These are phyloP conservation scores for Rhizophora mangle DNA, from an alignment of 345 rosid species.

Conservation along the genomic window DNA sequence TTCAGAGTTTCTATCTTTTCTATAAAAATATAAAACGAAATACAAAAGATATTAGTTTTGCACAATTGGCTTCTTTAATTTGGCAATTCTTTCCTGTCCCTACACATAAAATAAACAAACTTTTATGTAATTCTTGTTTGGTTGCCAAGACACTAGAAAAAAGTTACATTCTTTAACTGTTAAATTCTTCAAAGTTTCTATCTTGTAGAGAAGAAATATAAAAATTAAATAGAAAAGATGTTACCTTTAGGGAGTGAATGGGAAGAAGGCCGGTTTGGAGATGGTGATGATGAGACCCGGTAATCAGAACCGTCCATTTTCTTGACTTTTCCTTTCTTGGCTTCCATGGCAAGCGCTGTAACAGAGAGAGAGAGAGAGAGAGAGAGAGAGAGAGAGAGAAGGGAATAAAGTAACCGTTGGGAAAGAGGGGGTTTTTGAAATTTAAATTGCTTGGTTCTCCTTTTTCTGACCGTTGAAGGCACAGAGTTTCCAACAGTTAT, in stretches of 20 bases:
- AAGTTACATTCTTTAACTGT: too few species aligned
- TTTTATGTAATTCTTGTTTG: neutral
- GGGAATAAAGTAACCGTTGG: slow-evolving; percentile 9
- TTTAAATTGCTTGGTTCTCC: neutral
- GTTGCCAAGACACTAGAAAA: too few species aligned
- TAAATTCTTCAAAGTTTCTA: too few species aligned
- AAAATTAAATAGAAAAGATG: too few species aligned
- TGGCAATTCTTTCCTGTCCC: slow-evolving; percentile 35
- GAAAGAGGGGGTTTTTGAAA: neutral
- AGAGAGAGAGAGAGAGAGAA: neutral
- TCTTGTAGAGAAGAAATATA: too few species aligned
- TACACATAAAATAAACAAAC: neutral
- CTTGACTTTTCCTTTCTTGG: neutral
- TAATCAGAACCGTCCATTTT: slow-evolving; percentile 25
- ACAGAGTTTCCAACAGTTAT: too few species aligned
- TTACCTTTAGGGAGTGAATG: slow-evolving; percentile 21
- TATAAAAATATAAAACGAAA: too few species aligned
- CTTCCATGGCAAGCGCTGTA: too few species aligned
- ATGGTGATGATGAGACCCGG: slow-evolving; percentile 8
- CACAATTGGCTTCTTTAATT: slow-evolving; percentile 1
- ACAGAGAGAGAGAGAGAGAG: neutral
- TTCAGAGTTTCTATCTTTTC: too few species aligned
- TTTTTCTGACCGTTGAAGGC: too few species aligned
- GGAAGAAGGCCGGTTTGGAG: neutral
- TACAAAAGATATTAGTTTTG: too few species aligned